phyloP scores from a whole-genome alignment of 768 basidiomycete genomes.

The Lactarius indigo region DNA sequence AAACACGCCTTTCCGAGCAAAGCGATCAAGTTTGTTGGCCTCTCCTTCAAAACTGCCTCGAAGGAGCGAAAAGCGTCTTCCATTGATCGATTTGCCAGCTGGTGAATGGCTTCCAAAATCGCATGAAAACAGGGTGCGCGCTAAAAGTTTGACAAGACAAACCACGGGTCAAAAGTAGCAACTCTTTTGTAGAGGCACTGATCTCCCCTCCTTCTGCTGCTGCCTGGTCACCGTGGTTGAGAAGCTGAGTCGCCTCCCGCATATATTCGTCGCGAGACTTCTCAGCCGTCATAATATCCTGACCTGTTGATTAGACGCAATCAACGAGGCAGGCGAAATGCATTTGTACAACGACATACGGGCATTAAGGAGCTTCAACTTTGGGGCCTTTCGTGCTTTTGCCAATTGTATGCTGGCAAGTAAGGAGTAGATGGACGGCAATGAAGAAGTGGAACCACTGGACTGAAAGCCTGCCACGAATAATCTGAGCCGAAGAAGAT shows the following conservation, averaged over 20 bases:
- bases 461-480: constrained; percentile 45
- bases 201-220: constrained; percentile 58
- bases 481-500: constrained; percentile 22
- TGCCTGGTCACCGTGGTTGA: constrained; percentile 57
- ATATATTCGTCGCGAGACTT: constrained; percentile 67
- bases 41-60: constrained; percentile 69
- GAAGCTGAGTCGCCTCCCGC: constrained; percentile 61
- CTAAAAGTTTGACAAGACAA: constrained; percentile 24
- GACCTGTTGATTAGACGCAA: constrained; percentile 40
- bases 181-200: constrained; percentile 43
- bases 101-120: constrained; percentile 61
- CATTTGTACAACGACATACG: constrained; percentile 46
- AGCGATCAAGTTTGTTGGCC: constrained; percentile 85
- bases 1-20: constrained; percentile 73
- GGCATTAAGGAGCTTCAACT: constrained; percentile 65
- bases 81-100: constrained; percentile 74
- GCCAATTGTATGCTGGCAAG: constrained; percentile 84
- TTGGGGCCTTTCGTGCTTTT: constrained; percentile 79
- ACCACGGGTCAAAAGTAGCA: constrained; percentile 68
- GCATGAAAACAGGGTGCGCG: constrained; percentile 7
- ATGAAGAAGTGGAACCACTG: constrained; percentile 45
- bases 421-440: constrained; percentile 74
- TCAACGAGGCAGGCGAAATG: background rate
- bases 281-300: constrained; percentile 57
- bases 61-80: constrained; percentile 82